phyloP scores from a whole-genome alignment of 108 stramenopile genomes.

The Schizochytrium sp. region DNA sequence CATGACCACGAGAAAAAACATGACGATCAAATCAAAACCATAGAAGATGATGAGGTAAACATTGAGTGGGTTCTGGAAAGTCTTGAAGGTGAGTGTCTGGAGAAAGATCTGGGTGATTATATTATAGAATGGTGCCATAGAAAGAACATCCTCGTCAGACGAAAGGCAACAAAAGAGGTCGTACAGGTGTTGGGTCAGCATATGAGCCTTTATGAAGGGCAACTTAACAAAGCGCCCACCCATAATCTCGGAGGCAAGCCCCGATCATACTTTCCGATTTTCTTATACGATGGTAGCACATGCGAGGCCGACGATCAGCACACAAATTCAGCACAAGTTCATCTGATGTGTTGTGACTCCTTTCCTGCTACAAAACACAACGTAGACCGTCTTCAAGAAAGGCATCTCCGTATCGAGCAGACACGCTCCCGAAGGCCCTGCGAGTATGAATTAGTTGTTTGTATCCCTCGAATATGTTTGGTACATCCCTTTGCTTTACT shows the following conservation, averaged over 20 bases:
- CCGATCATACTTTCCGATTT: background rate
- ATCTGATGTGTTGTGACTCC: slow-evolving; percentile 52
- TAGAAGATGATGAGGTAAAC: background rate
- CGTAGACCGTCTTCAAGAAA: background rate
- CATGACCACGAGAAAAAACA: background rate
- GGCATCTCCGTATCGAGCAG: slow-evolving; percentile 47
- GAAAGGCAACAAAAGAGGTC: background rate
- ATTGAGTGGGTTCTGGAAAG: slow-evolving; percentile 35
- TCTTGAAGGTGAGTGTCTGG: background rate
- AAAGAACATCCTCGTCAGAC: background rate
- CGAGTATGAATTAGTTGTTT: slow-evolving; percentile 3
- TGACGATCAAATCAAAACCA: background rate
- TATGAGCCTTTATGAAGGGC: background rate
- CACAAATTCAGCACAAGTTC: background rate
- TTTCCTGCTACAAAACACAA: background rate
- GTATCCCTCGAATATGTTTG: slow-evolving; percentile 10
- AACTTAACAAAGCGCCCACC: background rate
- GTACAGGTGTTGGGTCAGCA: slow-evolving; percentile 29
- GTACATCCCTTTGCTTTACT: slow-evolving; percentile 30
- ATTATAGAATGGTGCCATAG: slow-evolving; percentile 29
- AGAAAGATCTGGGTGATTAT: slow-evolving; percentile 4
- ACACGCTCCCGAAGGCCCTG: background rate
- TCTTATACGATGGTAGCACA: background rate
- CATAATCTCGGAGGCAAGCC: slow-evolving; percentile 36
- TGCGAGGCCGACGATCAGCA: slow-evolving; percentile 2